Evolutionary conservation across 768 basidiomycete genomes (phyloP).

Genomic region (Suillus clintonianus): DNA sequence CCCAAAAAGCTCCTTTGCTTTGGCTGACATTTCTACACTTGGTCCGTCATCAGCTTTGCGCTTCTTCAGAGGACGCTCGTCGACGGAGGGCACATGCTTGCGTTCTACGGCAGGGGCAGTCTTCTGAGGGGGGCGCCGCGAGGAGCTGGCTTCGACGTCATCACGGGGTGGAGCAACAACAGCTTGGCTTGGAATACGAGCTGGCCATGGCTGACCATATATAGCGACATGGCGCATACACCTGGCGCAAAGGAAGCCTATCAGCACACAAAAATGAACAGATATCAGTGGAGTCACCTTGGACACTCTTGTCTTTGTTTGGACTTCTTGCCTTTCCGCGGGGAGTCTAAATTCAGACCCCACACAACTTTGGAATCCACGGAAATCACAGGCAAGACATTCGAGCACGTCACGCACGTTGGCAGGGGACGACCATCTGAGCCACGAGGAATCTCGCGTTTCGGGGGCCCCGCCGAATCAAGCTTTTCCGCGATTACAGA

Average conservation of each 20-base stretch:
- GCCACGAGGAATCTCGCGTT: constrained; percentile 51
- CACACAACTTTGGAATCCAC: constrained; percentile 76
- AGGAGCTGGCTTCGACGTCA: constrained; percentile 35
- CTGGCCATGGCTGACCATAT: constrained; percentile 72
- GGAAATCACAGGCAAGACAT: constrained; percentile 73
- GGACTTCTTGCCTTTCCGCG: constrained; percentile 50
- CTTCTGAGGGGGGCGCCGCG: constrained; percentile 54
- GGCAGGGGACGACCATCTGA: constrained; percentile 70
- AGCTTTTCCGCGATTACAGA: constrained; percentile 34
- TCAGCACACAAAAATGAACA: constrained; percentile 23
- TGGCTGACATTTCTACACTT: constrained; percentile 31
- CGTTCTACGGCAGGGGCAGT: constrained; percentile 52
- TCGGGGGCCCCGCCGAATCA: constrained; percentile 41
- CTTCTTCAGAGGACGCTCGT: constrained; percentile 47
- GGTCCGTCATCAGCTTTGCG: constrained; percentile 46
- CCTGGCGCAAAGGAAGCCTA: constrained; percentile 37
- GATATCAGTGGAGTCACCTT: constrained; percentile 45
- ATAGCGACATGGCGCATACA: constrained; percentile 83
- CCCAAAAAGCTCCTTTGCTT: constrained; percentile 35
- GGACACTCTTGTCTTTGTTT: constrained; percentile 73
- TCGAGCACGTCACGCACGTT: constrained; percentile 70
- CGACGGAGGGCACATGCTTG: constrained; percentile 50
- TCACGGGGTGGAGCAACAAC: constrained; percentile 47
- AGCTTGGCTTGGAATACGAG: constrained; percentile 51
- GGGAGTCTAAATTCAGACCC: constrained; percentile 59